These are phyloP conservation scores for Cornus kousa DNA, from an alignment of 148 eudicot species.

Conservation along the genomic window DNA sequence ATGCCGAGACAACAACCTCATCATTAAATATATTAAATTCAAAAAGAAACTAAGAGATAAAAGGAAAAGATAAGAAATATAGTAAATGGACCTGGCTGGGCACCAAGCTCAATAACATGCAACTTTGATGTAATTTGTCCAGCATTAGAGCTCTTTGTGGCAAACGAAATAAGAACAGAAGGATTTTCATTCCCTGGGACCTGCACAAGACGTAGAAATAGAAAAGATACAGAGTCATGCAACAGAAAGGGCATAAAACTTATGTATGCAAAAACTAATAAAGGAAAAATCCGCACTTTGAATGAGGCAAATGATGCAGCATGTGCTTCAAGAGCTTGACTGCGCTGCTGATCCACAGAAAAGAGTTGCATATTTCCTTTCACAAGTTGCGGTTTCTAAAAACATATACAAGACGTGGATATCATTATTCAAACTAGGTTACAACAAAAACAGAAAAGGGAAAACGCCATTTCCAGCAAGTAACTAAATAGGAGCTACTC, in stretches of 20 bases:
- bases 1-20: not conserved
- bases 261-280: not conserved
- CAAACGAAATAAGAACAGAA: conserved; percentile 75
- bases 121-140: conserved; percentile 72
- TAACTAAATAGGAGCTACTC: not conserved
- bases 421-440: not conserved
- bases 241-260: not conserved
- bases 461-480: not conserved
- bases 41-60: not conserved
- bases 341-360: conserved; percentile 88
- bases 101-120: conserved; percentile 89
- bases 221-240: not conserved
- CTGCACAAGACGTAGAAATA: conserved; percentile 22
- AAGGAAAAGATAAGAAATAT: not conserved
- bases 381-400: conserved; percentile 77
- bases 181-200: conserved; percentile 80
- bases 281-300: conserved; percentile 35
- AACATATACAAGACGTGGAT: not conserved
- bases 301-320: conserved; percentile 79
- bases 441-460: not conserved
- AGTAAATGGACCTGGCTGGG: conserved; percentile 61
- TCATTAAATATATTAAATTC: not conserved
- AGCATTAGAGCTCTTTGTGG: conserved; percentile 73
- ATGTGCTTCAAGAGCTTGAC: conserved; percentile 95
- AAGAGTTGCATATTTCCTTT: conserved; percentile 85